These are phyloP conservation scores for Daldinia sp. DNA, from an alignment of 2,329 filamentous ascomycete species.

Conservation along the genomic window DNA sequence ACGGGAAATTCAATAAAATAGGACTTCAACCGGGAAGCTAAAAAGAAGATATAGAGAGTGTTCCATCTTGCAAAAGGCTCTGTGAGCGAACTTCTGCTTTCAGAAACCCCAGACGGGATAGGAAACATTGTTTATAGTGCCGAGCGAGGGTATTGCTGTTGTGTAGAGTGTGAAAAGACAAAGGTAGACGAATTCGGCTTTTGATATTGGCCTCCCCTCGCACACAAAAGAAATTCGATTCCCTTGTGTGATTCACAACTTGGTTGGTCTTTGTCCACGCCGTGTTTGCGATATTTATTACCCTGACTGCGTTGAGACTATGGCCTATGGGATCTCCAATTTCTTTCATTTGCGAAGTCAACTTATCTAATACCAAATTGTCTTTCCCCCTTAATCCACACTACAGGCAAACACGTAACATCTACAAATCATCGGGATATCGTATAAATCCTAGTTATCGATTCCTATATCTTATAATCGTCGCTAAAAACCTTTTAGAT, in stretches of 20 bases:
- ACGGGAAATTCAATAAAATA: neutral
- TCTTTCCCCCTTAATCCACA: neutral
- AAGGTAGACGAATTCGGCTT: slow-evolving; percentile 18
- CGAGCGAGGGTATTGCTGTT: neutral
- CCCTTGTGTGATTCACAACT: neutral
- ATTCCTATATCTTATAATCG: neutral
- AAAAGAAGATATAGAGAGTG: neutral
- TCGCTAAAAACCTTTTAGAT: neutral
- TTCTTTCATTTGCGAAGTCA: slow-evolving; percentile 10
- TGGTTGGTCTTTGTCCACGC: slow-evolving; percentile 10
- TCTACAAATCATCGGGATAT: neutral
- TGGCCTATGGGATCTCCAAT: neutral
- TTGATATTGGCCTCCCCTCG: neutral
- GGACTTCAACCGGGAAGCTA: neutral
- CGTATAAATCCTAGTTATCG: neutral
- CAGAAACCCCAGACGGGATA: neutral
- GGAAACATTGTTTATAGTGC: neutral
- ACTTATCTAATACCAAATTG: neutral
- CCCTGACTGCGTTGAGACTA: neutral
- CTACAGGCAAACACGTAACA: neutral
- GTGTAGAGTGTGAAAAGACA: slow-evolving; percentile 3
- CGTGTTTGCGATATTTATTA: neutral
- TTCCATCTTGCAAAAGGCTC: neutral
- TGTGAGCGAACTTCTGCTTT: neutral
- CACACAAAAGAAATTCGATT: neutral